Base-by-base conservation (phyloP, 768 basidiomycete species). In the Podaxis sp. region DNA sequence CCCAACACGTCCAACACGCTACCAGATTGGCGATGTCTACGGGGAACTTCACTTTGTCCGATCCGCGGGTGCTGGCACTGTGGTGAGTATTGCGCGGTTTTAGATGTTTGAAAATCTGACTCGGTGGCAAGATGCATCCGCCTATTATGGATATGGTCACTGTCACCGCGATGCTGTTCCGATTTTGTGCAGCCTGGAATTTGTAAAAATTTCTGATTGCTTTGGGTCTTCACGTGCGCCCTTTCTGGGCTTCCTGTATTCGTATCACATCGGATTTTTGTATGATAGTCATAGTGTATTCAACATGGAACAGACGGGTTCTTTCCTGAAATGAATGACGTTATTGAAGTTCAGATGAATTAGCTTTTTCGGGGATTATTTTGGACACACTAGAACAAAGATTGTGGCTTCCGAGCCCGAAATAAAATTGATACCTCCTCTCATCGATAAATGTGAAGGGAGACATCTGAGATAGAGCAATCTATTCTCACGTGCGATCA, bases 131-230 rank as follows among this genome's bases (percentile, higher is more conserved):
- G 91, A 90, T 86, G 80, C 91, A 92, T 71, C 91, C 91, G 56
- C 92, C 92, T 66, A 87, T 94, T 74, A 94, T 94, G 92, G 91
- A 94, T 79, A 86, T 85, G 50, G 91, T 94, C 64, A 89, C 88
- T 27, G 86, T 94, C 67, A 91, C 91, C 29, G 85, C 86, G 58
- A 93, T 93, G 91, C 80, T 94, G 38, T 93, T 90, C 76, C 87
- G 93, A 53, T 90, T 91, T 73, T 90, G 88, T 67, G 79, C 76
- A 49, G 72, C 78, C 54, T 84, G 79, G 79, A 81, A 81, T 67
- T 73, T 83, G 52, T 82, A 72, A 78, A 64, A 49, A 7, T 22
- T 55, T 61, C 53, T 61, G 54, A 63, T 65, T 63, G 24, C 29
- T 55, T 61, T 53, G 38, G 55, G 49, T 37, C 38, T 50, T 46